Evolutionary conservation across 2,329 filamentous ascomycete genomes (phyloP).

Genomic region (Falciphora oryzae): DNA sequence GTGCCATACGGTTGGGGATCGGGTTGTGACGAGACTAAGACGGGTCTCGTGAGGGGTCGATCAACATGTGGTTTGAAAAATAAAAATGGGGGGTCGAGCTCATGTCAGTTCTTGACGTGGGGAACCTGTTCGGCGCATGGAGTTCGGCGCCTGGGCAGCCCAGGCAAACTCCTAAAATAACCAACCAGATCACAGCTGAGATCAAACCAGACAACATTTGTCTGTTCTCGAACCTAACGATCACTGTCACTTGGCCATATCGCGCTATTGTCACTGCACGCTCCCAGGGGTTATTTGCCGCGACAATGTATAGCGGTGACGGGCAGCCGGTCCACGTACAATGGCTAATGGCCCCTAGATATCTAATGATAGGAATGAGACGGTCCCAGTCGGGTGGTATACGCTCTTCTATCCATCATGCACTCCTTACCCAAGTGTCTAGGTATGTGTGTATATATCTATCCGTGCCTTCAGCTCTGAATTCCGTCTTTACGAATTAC

Average conservation of each 20-base stretch:
- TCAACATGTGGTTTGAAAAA: background rate
- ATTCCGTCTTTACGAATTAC: background rate
- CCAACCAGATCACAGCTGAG: background rate
- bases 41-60: background rate
- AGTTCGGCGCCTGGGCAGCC: too few species aligned
- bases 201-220: background rate
- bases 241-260: too few species aligned
- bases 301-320: too few species aligned
- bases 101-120: conserved; percentile 1
- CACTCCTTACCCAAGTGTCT: background rate
- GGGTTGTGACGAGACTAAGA: background rate
- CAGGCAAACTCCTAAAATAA: background rate
- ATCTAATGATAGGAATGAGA: background rate
- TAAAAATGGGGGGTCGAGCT: background rate
- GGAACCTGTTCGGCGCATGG: background rate
- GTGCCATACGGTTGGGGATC: too few species aligned
- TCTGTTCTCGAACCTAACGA: too few species aligned
- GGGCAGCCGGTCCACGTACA: too few species aligned
- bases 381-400: background rate
- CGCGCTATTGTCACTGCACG: too few species aligned
- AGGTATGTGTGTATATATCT: background rate
- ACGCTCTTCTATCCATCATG: background rate
- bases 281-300: too few species aligned
- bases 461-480: background rate
- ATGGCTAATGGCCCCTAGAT: background rate